phyloP scores from a whole-genome alignment of 2,329 filamentous ascomycete genomes.

The Aureobasidium sp. region DNA sequence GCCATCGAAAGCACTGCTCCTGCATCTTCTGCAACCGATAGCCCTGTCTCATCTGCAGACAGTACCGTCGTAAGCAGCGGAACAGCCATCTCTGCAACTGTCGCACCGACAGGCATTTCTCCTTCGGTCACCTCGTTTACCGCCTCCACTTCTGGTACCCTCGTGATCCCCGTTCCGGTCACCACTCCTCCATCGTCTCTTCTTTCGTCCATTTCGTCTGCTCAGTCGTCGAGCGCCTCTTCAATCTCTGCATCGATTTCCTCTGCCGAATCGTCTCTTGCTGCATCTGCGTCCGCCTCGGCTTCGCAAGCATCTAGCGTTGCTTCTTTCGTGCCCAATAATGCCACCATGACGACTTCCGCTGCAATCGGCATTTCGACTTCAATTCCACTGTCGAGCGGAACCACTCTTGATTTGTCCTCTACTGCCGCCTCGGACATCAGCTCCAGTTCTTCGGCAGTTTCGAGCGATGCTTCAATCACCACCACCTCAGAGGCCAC shows the following conservation, averaged over 20 bases:
- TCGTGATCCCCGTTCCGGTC: conserved; percentile 22
- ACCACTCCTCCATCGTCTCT: conserved; percentile 18
- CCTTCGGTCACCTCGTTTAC: conserved; percentile 13
- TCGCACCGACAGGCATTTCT: not conserved
- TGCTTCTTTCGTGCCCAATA: conserved; percentile 7
- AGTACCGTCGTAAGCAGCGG: conserved; percentile 8
- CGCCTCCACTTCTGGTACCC: conserved; percentile 18
- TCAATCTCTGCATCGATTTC: conserved; percentile 12
- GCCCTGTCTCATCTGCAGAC: conserved; percentile 11
- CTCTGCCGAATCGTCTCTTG: not conserved
- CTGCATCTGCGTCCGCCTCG: conserved; percentile 10
- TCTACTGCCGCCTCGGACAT: not conserved
- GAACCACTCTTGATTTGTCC: not conserved
- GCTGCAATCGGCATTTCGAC: not conserved
- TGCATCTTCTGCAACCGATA: conserved; percentile 5
- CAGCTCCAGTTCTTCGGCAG: not conserved
- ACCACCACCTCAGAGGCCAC: conserved; percentile 2
- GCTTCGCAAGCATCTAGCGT: conserved; percentile 5
- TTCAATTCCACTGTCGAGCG: conserved; percentile 4
- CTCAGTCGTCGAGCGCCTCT: conserved; percentile 9
- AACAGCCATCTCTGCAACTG: conserved; percentile 1
- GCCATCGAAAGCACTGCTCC: not conserved
- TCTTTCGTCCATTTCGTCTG: conserved; percentile 16
- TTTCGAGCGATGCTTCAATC: not conserved
- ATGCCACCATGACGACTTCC: conserved; percentile 7